A percentile compares a stretch with the other conserved stretches of the same genome.
Conservation (phyloP, 1,284 basidiomycete species). For the Cutaneotrichosporon sp. region DNA sequence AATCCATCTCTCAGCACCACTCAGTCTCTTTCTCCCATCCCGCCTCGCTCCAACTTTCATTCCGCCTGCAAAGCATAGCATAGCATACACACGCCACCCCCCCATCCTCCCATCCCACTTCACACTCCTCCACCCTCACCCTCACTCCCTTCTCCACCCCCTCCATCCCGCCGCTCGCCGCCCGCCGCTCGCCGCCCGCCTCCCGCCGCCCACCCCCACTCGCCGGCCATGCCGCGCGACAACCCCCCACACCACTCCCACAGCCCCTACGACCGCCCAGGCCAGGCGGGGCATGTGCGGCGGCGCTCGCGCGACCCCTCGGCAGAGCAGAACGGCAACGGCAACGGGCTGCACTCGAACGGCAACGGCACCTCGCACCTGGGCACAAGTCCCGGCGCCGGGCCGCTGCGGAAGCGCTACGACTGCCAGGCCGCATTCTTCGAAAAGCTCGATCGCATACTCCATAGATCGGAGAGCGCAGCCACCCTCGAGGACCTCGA, state of each 20-base stretch:
- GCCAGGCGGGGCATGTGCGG: background rate
- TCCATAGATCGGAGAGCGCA: constrained; percentile 63
- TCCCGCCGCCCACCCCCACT: background rate
- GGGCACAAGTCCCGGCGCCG: background rate
- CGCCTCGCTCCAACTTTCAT: no score
- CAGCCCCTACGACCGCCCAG: constrained; percentile 7
- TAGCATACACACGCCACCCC: no score
- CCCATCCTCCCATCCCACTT: no score
- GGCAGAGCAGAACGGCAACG: background rate
- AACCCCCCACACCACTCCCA: background rate
- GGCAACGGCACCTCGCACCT: background rate
- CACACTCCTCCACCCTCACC: no score
- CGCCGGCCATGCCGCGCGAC: constrained; percentile 15
- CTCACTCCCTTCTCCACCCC: no score
- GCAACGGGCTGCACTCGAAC: background rate
- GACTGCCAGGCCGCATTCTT: constrained; percentile 11
- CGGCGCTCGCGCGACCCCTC: constrained; percentile 15
- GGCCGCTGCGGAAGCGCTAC: background rate
- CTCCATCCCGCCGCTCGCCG: background rate
- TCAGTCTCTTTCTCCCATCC: no score
- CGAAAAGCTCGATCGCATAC: constrained; percentile 80
- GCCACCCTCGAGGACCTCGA: constrained; percentile 74
- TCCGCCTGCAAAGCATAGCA: no score
- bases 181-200: background rate
- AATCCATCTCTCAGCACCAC: no score